A percentile compares a stretch with the other conserved stretches of the same genome.
phyloP scores from a whole-genome alignment of 208 protist species.

The Trypanosomatidae sp. region DNA sequence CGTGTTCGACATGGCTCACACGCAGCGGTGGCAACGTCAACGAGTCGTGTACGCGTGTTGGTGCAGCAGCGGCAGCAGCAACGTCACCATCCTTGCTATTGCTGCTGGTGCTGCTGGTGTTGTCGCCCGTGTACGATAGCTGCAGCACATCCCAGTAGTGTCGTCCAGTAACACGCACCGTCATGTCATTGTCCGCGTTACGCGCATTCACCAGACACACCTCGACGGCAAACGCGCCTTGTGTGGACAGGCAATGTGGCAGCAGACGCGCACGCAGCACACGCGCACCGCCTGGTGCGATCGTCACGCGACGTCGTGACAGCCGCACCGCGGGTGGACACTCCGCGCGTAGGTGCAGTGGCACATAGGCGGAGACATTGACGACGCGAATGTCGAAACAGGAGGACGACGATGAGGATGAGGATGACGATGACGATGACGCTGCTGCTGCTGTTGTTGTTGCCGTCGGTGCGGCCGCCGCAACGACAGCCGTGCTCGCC shows the following conservation, averaged over 20 bases:
- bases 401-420: slow-evolving; percentile 2
- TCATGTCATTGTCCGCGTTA: slow-evolving; percentile 83
- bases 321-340: slow-evolving; percentile 63
- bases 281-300: slow-evolving; percentile 32
- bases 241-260: slow-evolving; percentile 37
- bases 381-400: slow-evolving; percentile 14
- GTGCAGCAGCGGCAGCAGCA: no score
- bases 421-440: slow-evolving; percentile 2
- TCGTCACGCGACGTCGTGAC: slow-evolving; percentile 26
- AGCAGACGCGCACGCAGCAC: slow-evolving; percentile 43
- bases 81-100: no score
- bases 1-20: no score
- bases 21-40: no score
- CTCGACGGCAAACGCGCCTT: slow-evolving; percentile 64
- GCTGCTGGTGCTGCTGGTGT: no score
- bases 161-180: slow-evolving; percentile 55
- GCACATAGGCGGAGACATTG: slow-evolving; percentile 55
- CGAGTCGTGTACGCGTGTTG: no score
- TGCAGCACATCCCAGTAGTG: slow-evolving; percentile 81
- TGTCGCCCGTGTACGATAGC: slow-evolving; percentile 7
- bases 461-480: slow-evolving; percentile 6
- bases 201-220: slow-evolving; percentile 76
- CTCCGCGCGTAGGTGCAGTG: slow-evolving; percentile 61
- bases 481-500: slow-evolving; percentile 3
- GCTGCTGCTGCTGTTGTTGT: slow-evolving; percentile 10